Conservation (phyloP, 148 eudicot species). For the Rhododendron ferrugineum region DNA sequence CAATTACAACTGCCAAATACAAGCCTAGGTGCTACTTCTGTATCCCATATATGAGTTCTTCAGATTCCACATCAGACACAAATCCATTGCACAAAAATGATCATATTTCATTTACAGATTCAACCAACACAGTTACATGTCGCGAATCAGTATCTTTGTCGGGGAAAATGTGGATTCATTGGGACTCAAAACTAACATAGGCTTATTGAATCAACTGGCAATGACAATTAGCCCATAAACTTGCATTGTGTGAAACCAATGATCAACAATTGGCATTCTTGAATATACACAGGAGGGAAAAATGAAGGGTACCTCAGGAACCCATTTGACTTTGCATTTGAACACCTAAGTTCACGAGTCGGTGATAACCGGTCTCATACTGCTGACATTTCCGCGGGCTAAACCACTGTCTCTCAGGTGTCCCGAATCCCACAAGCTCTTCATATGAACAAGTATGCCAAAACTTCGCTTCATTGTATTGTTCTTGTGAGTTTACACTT, state of each 20-base stretch:
- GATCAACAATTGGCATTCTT: not conserved
- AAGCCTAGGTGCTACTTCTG: not conserved
- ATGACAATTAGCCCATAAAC: not conserved
- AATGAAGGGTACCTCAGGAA: not conserved
- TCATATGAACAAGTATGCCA: not conserved
- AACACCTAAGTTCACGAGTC: not conserved
- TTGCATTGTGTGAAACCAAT: not conserved
- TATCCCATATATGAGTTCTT: not conserved
- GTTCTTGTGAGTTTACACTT: constrained; percentile 95
- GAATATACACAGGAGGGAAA: constrained; percentile 4
- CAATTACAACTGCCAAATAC: not conserved
- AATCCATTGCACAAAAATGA: not conserved
- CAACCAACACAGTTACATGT: not conserved
- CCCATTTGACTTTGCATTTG: not conserved
- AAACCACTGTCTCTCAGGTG: not conserved
- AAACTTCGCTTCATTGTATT: constrained; percentile 40
- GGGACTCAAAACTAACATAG: not conserved
- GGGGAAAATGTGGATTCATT: not conserved
- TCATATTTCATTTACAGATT: constrained; percentile 6
- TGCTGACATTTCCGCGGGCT: not conserved
- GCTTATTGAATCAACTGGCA: constrained; percentile 4
- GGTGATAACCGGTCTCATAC: not conserved
- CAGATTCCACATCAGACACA: not conserved
- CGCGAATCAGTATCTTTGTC: not conserved
- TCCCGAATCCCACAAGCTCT: not conserved